phyloP scores from a whole-genome alignment of 164 flowering plant species.

The Kingdonia uniflora region DNA sequence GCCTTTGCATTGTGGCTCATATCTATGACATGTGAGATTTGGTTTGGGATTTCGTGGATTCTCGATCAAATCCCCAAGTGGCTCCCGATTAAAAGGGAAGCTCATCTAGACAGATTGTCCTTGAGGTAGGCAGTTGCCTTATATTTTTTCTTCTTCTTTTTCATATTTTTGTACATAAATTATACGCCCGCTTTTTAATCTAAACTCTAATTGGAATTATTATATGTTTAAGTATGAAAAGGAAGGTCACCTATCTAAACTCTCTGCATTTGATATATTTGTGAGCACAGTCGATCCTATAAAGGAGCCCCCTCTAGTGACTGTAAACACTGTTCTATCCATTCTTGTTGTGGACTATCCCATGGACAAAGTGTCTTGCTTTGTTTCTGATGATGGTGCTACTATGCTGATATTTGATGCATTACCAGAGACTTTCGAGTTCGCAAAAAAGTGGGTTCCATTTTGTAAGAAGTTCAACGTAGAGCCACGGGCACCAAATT shows the following conservation, averaged over 20 bases:
- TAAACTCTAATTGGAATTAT: not conserved
- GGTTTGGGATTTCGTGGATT: conserved; percentile 65
- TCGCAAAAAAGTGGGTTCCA: conserved; percentile 70
- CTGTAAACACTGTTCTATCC: conserved; percentile 69
- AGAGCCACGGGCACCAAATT: conserved; percentile 73
- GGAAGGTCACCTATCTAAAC: conserved; percentile 54
- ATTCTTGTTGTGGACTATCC: conserved; percentile 72
- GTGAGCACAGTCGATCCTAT: conserved; percentile 69
- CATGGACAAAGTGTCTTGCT: conserved; percentile 56
- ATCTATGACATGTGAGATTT: conserved; percentile 60
- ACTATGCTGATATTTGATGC: conserved; percentile 71
- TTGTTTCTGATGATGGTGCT: conserved; percentile 81
- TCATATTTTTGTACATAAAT: too few relatives aligned
- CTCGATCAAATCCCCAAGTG: conserved; percentile 67
- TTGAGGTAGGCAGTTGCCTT: conserved; percentile 27
- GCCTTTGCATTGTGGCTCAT: conserved; percentile 53
- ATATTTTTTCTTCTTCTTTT: not conserved
- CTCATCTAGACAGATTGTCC: conserved; percentile 54
- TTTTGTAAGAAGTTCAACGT: conserved; percentile 60
- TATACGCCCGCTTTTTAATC: not conserved
- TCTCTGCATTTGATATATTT: conserved; percentile 43
- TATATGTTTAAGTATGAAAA: conserved; percentile 44
- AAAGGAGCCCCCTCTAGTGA: conserved; percentile 61
- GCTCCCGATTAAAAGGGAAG: conserved; percentile 56
- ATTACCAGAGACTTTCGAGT: conserved; percentile 59